phyloP scores from a whole-genome alignment of 2,329 filamentous ascomycete genomes.

The Rhexocercosporidium sp. region DNA sequence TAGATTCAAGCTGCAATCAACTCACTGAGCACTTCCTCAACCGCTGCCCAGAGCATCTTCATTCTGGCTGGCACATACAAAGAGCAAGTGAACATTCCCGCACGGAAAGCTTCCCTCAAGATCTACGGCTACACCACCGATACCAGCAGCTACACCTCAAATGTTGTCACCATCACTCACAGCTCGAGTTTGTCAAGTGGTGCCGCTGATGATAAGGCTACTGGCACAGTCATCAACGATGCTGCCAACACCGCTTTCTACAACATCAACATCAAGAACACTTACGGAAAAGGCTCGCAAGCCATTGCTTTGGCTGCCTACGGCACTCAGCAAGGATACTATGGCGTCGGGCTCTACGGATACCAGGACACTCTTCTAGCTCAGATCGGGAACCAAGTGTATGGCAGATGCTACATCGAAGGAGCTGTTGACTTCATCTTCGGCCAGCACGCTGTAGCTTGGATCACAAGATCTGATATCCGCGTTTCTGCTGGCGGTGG shows the following conservation, averaged over 20 bases:
- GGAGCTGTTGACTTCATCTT: constrained; percentile 67
- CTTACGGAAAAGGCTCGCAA: constrained; percentile 54
- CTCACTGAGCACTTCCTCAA: constrained; percentile 52
- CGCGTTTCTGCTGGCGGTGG: constrained; percentile 50
- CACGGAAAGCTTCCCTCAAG: constrained; percentile 52
- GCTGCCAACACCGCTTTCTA: constrained; percentile 59
- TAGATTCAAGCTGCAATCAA: constrained; percentile 55
- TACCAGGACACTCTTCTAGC: constrained; percentile 61
- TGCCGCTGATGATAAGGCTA: constrained; percentile 49
- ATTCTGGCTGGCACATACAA: constrained; percentile 61
- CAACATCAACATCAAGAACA: constrained; percentile 63
- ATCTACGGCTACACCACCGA: constrained; percentile 59
- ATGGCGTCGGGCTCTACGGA: constrained; percentile 58
- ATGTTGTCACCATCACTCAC: constrained; percentile 54
- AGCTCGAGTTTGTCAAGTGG: constrained; percentile 48
- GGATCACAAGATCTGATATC: constrained; percentile 57
- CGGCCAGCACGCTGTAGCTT: constrained; percentile 55
- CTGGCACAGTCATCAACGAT: constrained; percentile 39
- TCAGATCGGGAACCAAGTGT: constrained; percentile 59
- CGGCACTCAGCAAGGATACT: constrained; percentile 59
- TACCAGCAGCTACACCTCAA: constrained; percentile 52
- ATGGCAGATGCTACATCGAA: constrained; percentile 60
- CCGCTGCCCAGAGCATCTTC: constrained; percentile 57
- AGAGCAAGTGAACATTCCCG: constrained; percentile 60
- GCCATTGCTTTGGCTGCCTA: constrained; percentile 59